Conservation (phyloP, 805 yeast species). For the Brettanomyces nanus region DNA sequence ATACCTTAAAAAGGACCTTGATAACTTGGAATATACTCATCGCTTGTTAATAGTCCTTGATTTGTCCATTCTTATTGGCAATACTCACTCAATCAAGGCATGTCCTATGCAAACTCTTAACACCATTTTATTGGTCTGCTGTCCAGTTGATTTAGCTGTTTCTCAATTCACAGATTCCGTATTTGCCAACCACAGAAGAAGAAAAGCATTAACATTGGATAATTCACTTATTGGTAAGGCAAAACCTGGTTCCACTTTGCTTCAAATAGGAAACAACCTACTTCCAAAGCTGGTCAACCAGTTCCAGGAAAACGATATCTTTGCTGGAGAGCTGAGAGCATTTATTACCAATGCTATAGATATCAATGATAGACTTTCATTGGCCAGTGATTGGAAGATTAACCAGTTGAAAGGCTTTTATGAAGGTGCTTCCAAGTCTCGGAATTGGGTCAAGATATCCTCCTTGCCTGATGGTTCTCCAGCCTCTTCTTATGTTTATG, state of each 20-base stretch:
- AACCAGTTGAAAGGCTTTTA: conserved; percentile 13
- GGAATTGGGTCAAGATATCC: conserved; percentile 11
- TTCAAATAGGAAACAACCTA: conserved; percentile 22
- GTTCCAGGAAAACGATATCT: conserved; percentile 16
- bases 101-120: conserved; percentile 23
- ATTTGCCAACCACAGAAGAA: conserved; percentile 10
- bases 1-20: background rate
- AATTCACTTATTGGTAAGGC: conserved; percentile 22
- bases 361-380: conserved; percentile 23
- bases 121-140: conserved; percentile 15
- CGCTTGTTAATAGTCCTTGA: conserved; percentile 16
- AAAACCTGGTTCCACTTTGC: conserved; percentile 25
- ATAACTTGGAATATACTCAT: conserved; percentile 4
- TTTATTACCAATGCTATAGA: conserved; percentile 21
- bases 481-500: background rate
- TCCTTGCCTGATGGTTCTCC: background rate
- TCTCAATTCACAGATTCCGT: conserved; percentile 15
- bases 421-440: conserved; percentile 11
- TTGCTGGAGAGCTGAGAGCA: conserved; percentile 16
- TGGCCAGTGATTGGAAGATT: conserved; percentile 22
- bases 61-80: conserved; percentile 13
- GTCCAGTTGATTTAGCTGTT: conserved; percentile 16
- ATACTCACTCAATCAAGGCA: conserved; percentile 7
- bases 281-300: conserved; percentile 14
- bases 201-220: conserved; percentile 16